These are phyloP conservation scores for Ogataea chonburiensis DNA, from an alignment of 805 yeast genomes.

Conservation along the genomic window DNA sequence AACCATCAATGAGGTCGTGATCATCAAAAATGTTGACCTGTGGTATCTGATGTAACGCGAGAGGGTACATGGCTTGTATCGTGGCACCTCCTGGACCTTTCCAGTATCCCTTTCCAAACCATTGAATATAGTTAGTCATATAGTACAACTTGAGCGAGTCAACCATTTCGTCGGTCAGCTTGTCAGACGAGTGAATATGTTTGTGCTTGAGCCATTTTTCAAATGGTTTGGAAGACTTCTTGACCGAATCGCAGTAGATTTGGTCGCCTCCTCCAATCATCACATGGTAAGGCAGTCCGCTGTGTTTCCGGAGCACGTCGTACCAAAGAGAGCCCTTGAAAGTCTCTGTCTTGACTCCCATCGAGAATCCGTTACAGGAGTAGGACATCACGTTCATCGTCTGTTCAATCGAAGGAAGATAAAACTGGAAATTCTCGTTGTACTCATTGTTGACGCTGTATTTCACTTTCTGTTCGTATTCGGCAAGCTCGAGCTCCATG, in stretches of 20 bases:
- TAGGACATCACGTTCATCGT: constrained; percentile 81
- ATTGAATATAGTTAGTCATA: constrained; percentile 67
- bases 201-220: constrained; percentile 62
- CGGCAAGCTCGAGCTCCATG: constrained; percentile 47
- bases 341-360: constrained; percentile 60
- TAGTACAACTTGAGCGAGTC: constrained; percentile 65
- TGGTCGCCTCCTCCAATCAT: constrained; percentile 99
- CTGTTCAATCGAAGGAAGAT: constrained; percentile 58
- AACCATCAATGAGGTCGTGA: constrained; percentile 96
- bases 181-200: constrained; percentile 41
- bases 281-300: constrained; percentile 68
- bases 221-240: constrained; percentile 52
- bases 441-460: constrained; percentile 56
- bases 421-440: constrained; percentile 54
- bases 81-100: constrained; percentile 65
- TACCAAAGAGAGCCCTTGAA: constrained; percentile 83
- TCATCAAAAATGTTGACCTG: constrained; percentile 86
- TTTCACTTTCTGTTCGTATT: constrained; percentile 58
- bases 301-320: constrained; percentile 74
- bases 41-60: constrained; percentile 81
- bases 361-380: constrained; percentile 90
- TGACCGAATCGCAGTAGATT: constrained; percentile 82
- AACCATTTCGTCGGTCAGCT: constrained; percentile 46
- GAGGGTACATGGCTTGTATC: constrained; percentile 64
- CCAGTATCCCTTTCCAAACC: constrained; percentile 94